A percentile compares a stretch with the other conserved stretches of the same genome.
Evolutionary conservation across 106 monocot species (phyloP).

Genomic region (Chionographis japonica): DNA sequence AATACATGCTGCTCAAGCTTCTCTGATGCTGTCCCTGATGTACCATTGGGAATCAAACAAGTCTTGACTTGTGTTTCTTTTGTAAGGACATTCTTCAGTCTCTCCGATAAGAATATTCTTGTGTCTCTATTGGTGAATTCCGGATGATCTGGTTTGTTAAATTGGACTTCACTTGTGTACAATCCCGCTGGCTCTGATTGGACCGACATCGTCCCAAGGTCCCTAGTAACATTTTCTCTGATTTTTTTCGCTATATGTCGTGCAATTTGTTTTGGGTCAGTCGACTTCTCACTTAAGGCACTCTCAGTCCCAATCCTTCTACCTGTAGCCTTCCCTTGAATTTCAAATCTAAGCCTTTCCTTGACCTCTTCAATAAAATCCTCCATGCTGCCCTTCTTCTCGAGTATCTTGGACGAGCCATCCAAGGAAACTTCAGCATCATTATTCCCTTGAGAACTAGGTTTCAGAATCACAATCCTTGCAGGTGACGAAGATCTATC

Average conservation of each 20-base stretch:
- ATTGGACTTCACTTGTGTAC: conserved; percentile 24
- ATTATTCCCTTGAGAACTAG: conserved; percentile 39
- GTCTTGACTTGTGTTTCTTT: conserved; percentile 32
- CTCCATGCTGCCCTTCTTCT: conserved; percentile 44
- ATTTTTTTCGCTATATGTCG: conserved; percentile 46
- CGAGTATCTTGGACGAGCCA: conserved; percentile 33
- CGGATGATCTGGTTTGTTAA: conserved; percentile 17
- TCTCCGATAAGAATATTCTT: conserved; percentile 46
- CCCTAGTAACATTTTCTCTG: conserved; percentile 59
- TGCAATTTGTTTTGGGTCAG: conserved; percentile 47
- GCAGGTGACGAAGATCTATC: conserved; percentile 37
- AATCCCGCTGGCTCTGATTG: conserved; percentile 54
- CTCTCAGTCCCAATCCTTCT: conserved; percentile 3
- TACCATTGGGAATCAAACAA: conserved; percentile 11
- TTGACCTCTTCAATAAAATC: conserved; percentile 84
- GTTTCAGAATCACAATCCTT: conserved; percentile 78
- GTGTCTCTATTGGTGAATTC: conserved; percentile 40
- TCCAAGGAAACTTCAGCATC: conserved; percentile 32
- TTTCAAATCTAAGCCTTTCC: conserved; percentile 68
- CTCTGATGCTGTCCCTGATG: conserved; percentile 19
- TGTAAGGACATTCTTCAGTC: conserved; percentile 46
- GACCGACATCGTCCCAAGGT: conserved; percentile 26
- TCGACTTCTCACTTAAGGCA: conserved; percentile 15
- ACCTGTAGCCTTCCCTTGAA: conserved; percentile 41
- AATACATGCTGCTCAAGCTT: conserved; percentile 32